Evolutionary conservation across 768 basidiomycete genomes (phyloP), one percentile per base, ranked within the genome.

Genomic region (Pisolithus tinctorius): DNA sequence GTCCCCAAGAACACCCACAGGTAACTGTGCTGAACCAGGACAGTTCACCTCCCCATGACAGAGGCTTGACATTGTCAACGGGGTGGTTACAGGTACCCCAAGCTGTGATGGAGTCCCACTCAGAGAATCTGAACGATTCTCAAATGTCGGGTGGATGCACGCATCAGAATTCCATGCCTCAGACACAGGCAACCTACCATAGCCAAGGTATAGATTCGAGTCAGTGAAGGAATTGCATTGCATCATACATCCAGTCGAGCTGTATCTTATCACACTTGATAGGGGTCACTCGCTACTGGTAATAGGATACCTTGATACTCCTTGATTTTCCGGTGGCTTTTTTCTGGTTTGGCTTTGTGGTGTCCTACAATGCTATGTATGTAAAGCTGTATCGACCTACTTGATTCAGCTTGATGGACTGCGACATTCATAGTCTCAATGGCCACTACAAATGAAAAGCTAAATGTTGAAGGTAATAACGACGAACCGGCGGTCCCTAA

Each of bases 181-280:
- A 75, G 56, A 80, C 79, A 2, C 80, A 82, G 58, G 78, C 80
- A 27, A 75, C 76, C 4, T 81, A 81, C 54, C 63, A 67, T 38
- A 80, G 80, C 55, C 79, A 78, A 45, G 31, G 40, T 10, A 37
- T n/a, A 26, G 50, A 50, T 29, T 58, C 55, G 60, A 71, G 62
- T 52, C 60, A 66, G 31, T 63, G 50, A 60, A 14, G 27, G 11
- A 3, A 11, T n/a, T 7, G 8, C 11, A 16, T 2, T 37, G 37
- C 16, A 11, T 34, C 17, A 11, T 34, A 14, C 31, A 34, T 34
- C 11, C 11, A 11, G 10, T 3, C 31, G 31, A 20, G 20, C 20
- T 44, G 27, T 29, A 6, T 27, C 6, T n/a, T 36, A 29, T 7
- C 31, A 25, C 2, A 20, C 42, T 20, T 0, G 20, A 36, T 23